A percentile compares a stretch with the other conserved stretches of the same genome.
Evolutionary conservation across 345 rosid species (phyloP).

Genomic region (Clausena lansium): DNA sequence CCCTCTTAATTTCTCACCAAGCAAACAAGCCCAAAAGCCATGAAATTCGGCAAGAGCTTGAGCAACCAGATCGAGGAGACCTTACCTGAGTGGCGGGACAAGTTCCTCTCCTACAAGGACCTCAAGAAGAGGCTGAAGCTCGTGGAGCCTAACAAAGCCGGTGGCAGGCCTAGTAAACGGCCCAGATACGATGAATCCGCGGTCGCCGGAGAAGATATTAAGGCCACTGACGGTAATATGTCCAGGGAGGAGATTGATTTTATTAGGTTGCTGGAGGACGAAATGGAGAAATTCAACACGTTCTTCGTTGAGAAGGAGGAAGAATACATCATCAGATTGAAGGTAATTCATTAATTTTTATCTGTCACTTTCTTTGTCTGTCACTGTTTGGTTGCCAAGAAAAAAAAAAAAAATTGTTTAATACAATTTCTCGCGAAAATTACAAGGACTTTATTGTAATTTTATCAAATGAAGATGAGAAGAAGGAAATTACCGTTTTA

Average conservation of each 20-base stretch:
- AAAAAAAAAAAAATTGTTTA: neutral
- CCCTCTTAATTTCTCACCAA: constrained; percentile 21
- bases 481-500: neutral
- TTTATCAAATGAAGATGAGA: neutral
- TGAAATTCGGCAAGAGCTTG: constrained; percentile 95
- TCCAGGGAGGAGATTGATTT: constrained; percentile 72
- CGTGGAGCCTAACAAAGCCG: constrained; percentile 42
- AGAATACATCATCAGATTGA: constrained; percentile 86
- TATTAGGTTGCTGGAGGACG: constrained; percentile 63
- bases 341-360: constrained; percentile 38
- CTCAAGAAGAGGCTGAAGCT: constrained; percentile 85
- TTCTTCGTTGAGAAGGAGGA: constrained; percentile 97
- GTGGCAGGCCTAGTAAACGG: constrained; percentile 55
- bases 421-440: neutral
- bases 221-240: constrained; percentile 34
- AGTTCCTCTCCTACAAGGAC: constrained; percentile 92
- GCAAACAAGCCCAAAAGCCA: constrained; percentile 12
- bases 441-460: neutral
- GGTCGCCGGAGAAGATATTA: constrained; percentile 19
- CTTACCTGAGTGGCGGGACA: constrained; percentile 91
- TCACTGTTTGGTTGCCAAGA: constrained; percentile 13
- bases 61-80: constrained; percentile 98
- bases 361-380: neutral
- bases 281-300: constrained; percentile 85
- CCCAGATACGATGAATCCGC: constrained; percentile 37